phyloP scores from a whole-genome alignment of 805 yeast species.

The Cyberlindnera suaveolens region DNA sequence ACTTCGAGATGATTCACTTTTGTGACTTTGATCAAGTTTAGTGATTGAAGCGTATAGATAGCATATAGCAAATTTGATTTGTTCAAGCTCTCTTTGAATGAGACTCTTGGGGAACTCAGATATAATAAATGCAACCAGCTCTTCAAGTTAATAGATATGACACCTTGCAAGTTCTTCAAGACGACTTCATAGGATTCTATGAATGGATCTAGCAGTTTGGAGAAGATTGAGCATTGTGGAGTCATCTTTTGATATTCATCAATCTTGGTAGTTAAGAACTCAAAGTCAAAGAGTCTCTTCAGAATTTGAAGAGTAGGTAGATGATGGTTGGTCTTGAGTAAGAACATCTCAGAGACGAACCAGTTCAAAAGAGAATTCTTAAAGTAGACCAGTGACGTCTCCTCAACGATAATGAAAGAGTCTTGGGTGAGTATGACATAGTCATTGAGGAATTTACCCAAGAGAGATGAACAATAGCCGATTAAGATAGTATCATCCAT shows the following conservation, averaged over 20 bases:
- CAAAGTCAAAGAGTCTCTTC: conserved; percentile 14
- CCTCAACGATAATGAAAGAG: conserved; percentile 11
- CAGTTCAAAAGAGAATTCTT: conserved; percentile 18
- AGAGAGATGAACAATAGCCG: neutral
- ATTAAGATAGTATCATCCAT: conserved; percentile 3
- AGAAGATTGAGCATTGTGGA: conserved; percentile 6
- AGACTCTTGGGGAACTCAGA: conserved; percentile 11
- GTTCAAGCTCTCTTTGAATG: conserved; percentile 18
- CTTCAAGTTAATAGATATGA: conserved; percentile 12
- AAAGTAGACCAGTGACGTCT: conserved; percentile 17
- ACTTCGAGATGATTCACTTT: conserved; percentile 11
- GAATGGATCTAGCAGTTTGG: conserved; percentile 15
- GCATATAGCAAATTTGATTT: conserved; percentile 20
- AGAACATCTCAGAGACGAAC: conserved; percentile 17
- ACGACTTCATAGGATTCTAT: conserved; percentile 20
- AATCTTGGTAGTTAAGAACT: conserved; percentile 14
- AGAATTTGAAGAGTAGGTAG: conserved; percentile 6
- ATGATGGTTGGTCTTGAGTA: conserved; percentile 4
- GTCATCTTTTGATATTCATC: conserved; percentile 4
- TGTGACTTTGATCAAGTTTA: conserved; percentile 10
- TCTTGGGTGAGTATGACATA: conserved; percentile 3
- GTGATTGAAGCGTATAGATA: conserved; percentile 15
- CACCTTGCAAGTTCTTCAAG: conserved; percentile 10
- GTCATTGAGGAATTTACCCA: conserved; percentile 10
- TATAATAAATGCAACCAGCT: conserved; percentile 19